phyloP scores from a whole-genome alignment of 2,329 filamentous ascomycete species.

The Trichophyton mentagrophytes region DNA sequence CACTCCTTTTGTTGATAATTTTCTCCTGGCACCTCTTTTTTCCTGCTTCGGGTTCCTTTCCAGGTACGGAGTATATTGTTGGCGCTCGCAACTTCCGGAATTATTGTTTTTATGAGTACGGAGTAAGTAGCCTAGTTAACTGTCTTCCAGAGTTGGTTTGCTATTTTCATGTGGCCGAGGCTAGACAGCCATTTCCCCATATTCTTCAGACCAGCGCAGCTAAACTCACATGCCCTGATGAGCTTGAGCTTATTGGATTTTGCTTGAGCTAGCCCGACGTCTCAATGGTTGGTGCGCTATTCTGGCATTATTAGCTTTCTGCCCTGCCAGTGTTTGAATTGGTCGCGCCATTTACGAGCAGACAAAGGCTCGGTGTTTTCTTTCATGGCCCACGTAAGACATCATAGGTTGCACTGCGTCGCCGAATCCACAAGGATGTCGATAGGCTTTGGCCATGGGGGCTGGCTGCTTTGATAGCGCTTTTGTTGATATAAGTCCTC shows the following conservation, averaged over 20 bases:
- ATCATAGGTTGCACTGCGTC: neutral
- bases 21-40: neutral
- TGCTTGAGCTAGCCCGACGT: neutral
- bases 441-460: neutral
- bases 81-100: neutral
- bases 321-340: neutral
- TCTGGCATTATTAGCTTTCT: neutral
- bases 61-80: too few relatives aligned
- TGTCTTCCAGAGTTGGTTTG: neutral
- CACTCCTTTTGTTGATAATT: neutral
- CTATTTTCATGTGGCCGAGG: neutral
- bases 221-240: neutral
- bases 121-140: neutral
- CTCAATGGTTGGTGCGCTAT: neutral
- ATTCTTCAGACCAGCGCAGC: neutral
- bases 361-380: conserved; percentile 1
- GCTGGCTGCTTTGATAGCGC: neutral
- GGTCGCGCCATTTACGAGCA: neutral
- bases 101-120: neutral
- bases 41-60: neutral
- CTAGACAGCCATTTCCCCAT: neutral
- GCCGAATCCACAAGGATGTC: neutral
- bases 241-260: neutral
- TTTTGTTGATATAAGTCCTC: neutral
- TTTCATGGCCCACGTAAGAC: conserved; percentile 1